Evolutionary conservation across 805 yeast species (phyloP), one percentile per base, ranked within the genome.

Genomic region (Starmerella bombi): DNA sequence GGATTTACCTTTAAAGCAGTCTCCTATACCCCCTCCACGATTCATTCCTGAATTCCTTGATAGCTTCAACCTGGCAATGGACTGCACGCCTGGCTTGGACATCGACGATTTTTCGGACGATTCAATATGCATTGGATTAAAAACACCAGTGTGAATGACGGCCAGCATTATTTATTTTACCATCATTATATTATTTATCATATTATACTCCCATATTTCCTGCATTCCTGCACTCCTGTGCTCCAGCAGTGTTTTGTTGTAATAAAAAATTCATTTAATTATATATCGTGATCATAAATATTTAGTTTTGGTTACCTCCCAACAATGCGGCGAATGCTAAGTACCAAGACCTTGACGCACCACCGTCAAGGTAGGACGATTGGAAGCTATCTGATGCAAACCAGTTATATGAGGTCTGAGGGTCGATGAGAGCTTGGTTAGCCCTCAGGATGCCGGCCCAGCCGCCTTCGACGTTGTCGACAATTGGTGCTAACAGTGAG

Each of bases 261-360:
- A n/a, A n/a, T n/a, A n/a, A n/a, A n/a, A n/a, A n/a, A n/a, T n/a
- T n/a, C n/a, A n/a, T n/a, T 34, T n/a, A n/a, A 25, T 34, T 5
- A 14, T 19, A 8, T 7, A 34, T 34, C 12, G 5, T 22, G n/a
- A 23, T 35, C 5, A 18, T 34, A 20, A 20, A 7, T 34, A 8
- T 14, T 5, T 22, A 19, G 9, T 8, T 5, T 15, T 15, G 38
- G 17, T 29, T 27, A 20, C 12, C 22, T 21, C 14, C 51, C 17
- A 57, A 46, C 5, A 55, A 56, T 14, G 63, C 94, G 34, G 82
- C 67, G 49, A 72, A 81, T 0, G 93, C 75, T 47, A 85, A 64
- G 10, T 86, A 77, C 93, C 94, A 85, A 0, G 95, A 79, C 46
- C 76, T 63, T 21, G 88, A 76, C 68, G 84, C 88, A 2, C 96